These are phyloP conservation scores for Lactarius evosmus DNA, from an alignment of 768 basidiomycete species.

Conservation along the genomic window DNA sequence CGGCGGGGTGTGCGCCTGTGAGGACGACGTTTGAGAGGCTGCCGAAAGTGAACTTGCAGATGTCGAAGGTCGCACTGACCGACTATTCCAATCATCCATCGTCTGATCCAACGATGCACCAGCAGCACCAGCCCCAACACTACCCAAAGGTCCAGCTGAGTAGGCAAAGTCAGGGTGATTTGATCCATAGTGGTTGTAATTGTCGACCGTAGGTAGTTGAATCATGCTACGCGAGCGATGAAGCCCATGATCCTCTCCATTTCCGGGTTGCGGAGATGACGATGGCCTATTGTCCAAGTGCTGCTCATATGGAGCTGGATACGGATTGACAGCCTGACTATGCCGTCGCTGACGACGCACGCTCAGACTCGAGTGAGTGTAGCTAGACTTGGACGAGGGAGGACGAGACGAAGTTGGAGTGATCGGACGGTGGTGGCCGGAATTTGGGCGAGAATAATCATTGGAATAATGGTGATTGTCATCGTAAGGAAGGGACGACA, in stretches of 20 bases:
- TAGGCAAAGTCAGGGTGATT: conserved; percentile 74
- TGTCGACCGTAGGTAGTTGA: conserved; percentile 68
- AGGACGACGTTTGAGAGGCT: conserved; percentile 72
- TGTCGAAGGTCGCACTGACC: conserved; percentile 68
- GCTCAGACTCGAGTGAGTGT: conserved; percentile 53
- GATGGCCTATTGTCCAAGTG: conserved; percentile 32
- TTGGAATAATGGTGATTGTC: conserved; percentile 44
- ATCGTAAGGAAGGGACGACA: conserved; percentile 58
- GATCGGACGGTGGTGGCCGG: conserved; percentile 61
- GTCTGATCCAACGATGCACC: conserved; percentile 32
- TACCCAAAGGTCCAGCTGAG: conserved; percentile 49
- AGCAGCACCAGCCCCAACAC: conserved; percentile 27
- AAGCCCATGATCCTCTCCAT: conserved; percentile 47
- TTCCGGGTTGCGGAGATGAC: conserved; percentile 30
- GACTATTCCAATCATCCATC: conserved; percentile 33
- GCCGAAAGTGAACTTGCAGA: conserved; percentile 74
- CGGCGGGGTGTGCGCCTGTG: conserved; percentile 80
- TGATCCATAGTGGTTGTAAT: conserved; percentile 27
- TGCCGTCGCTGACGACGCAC: conserved; percentile 73
- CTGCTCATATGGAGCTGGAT: conserved; percentile 74
- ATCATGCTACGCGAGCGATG: conserved; percentile 84
- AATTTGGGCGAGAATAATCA: conserved; percentile 69
- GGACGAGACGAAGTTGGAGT: conserved; percentile 69
- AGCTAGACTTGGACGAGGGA: conserved; percentile 60
- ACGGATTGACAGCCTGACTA: conserved; percentile 84